phyloP scores from a whole-genome alignment of 2,329 filamentous ascomycete species.

The Colletotrichum sp. region DNA sequence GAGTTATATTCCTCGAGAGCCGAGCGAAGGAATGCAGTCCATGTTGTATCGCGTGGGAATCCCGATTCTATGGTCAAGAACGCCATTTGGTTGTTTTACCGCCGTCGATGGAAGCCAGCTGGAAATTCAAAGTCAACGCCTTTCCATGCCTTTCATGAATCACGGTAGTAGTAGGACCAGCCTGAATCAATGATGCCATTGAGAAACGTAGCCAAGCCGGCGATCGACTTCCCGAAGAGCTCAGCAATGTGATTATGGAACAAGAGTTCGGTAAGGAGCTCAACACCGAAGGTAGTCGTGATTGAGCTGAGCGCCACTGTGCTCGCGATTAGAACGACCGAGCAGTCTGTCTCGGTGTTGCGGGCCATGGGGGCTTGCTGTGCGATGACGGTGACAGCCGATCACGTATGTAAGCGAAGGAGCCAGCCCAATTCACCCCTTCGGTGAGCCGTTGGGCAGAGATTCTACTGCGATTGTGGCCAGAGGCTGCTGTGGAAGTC shows the following conservation, averaged over 20 bases:
- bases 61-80: background rate
- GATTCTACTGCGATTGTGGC: background rate
- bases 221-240: background rate
- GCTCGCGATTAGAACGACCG: slow-evolving; percentile 26
- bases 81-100: background rate
- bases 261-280: background rate
- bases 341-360: slow-evolving; percentile 37
- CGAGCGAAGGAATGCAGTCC: background rate
- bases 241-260: background rate
- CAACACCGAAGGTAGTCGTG: slow-evolving; percentile 24
- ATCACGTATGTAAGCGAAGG: slow-evolving; percentile 7
- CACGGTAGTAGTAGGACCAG: background rate
- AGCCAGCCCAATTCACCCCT: slow-evolving; percentile 25
- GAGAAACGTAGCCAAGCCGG: background rate
- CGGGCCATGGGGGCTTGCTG: slow-evolving; percentile 35
- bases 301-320: slow-evolving; percentile 30
- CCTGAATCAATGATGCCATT: slow-evolving; percentile 2
- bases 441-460: slow-evolving; percentile 32
- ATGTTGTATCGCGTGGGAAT: background rate
- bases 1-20: background rate
- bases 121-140: background rate
- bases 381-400: slow-evolving; percentile 35
- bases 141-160: background rate
- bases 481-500: slow-evolving; percentile 16
- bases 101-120: background rate